Percentiles rank a stretch among this genome's conserved stretches.
Evolutionary conservation across 208 protist species (phyloP).

Genomic region (Trypanosoma vivax): DNA sequence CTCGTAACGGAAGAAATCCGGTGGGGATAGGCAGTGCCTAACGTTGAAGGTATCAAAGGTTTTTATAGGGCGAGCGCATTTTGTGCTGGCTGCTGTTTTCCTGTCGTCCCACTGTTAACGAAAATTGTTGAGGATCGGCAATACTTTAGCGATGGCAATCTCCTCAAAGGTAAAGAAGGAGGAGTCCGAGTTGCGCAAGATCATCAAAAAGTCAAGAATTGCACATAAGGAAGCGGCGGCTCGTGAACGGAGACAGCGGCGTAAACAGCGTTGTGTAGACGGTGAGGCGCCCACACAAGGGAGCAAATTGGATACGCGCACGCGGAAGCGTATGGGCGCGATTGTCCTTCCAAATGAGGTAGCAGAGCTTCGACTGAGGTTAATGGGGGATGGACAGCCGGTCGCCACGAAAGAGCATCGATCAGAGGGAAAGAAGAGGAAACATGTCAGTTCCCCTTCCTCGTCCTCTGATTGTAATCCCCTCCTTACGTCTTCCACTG

Average conservation of each 20-base stretch:
- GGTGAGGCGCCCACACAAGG: constrained; percentile 12
- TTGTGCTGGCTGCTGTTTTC: too few species aligned
- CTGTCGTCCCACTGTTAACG: too few species aligned
- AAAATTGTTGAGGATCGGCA: background rate
- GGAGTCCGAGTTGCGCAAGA: constrained; percentile 76
- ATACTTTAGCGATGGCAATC: constrained; percentile 3
- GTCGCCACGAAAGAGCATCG: background rate
- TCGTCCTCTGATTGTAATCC: background rate
- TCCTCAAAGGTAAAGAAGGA: constrained; percentile 69
- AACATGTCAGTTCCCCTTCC: background rate
- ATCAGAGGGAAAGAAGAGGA: constrained; percentile 7
- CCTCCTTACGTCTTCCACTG: constrained; percentile 2
- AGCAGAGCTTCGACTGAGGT: constrained; percentile 41
- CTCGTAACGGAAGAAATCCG: too few species aligned
- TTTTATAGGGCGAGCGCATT: too few species aligned
- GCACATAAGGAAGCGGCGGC: constrained; percentile 47
- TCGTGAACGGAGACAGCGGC: constrained; percentile 35
- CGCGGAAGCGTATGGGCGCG: constrained; percentile 37
- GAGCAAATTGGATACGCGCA: background rate
- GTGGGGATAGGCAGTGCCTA: too few species aligned
- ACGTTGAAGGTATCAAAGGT: too few species aligned
- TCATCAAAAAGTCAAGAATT: constrained; percentile 50
- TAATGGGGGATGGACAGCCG: constrained; percentile 13
- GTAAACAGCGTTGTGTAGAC: constrained; percentile 14
- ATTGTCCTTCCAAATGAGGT: constrained; percentile 74